Base-by-base conservation (phyloP, 805 yeast species). In the Monosporozyma unispora region DNA sequence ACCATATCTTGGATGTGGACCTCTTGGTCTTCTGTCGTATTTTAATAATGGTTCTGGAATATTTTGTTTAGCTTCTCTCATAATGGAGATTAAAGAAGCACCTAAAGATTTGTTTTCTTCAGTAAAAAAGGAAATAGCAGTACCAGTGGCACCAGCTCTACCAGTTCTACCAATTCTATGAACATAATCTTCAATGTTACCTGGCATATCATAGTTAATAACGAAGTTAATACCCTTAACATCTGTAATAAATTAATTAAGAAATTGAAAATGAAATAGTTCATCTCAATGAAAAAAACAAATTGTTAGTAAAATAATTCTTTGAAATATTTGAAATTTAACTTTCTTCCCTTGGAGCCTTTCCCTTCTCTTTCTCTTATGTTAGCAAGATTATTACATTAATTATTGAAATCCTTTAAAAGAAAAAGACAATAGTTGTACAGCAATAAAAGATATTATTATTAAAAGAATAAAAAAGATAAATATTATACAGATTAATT, bases 101-200 rank as follows among this genome's bases (percentile, higher is more conserved):
- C 98, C 97, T 71, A 89, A 79, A 73, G 84, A 81, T 60, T 87
- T 75, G 76, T 89, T 87, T 57, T 77, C 90, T 56, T 81, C 85
- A 52, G 97, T 88, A 79, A 93, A 93, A 70, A 91, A 81, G 8
- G 98, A 87, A 57, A 89, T 80, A 49, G 99, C 97, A 54, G 93
- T 90, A 79, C 99, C 99, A 54, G 78, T 77, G 54, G 89, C 82
- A 70, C 98, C 98, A 58, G 97, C 99, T 80, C 99, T 88, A 70
- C 99, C 99, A 57, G 99, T 90, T 81, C 97, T 90, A 71, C 99
- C 99, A 66, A 91, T 93, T 76, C 99, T 82, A 71, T 91, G 99
- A 55, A 91, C 97, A 70, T 91, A 91, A 75, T 93, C 98, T 77
- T 93, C 99, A 67, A 90, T 87, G 74, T 91, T 91, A 71, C 87